phyloP scores from a whole-genome alignment of 306 rosid genomes.

The Dalbergia oliveri region DNA sequence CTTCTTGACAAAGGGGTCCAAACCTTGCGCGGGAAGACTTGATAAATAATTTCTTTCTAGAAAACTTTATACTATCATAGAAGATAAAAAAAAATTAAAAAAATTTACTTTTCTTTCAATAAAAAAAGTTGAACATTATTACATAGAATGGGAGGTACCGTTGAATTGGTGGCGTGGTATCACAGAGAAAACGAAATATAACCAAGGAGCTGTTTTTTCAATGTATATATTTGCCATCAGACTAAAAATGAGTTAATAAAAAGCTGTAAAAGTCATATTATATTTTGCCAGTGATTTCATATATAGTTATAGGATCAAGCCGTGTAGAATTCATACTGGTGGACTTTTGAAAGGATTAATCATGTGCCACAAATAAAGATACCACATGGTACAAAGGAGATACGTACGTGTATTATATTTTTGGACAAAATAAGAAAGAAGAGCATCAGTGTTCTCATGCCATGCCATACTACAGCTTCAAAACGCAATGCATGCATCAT shows the following conservation, averaged over 20 bases:
- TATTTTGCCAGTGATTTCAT: background rate
- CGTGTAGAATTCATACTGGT: slow-evolving; percentile 57
- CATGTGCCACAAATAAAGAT: slow-evolving; percentile 47
- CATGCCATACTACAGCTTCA: slow-evolving; percentile 42
- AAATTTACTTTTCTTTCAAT: no score
- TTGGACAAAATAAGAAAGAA: slow-evolving; percentile 31
- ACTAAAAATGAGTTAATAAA: background rate
- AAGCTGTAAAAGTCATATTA: slow-evolving; percentile 20
- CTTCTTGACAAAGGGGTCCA: no score
- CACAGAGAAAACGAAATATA: background rate
- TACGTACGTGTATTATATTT: slow-evolving; percentile 14
- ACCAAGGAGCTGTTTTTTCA: background rate
- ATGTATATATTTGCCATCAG: background rate
- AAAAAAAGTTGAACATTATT: no score
- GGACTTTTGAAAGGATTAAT: slow-evolving; percentile 18
- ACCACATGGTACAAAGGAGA: slow-evolving; percentile 41
- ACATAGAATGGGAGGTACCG: background rate
- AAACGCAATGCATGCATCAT: slow-evolving; percentile 49
- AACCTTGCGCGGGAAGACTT: no score
- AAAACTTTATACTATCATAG: no score
- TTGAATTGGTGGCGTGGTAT: background rate
- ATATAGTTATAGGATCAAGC: slow-evolving; percentile 29
- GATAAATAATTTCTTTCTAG: no score
- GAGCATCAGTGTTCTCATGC: slow-evolving; percentile 31
- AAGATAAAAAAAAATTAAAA: no score